Evolutionary conservation across 345 rosid genomes (phyloP).

Genomic region (Microcos paniculata): DNA sequence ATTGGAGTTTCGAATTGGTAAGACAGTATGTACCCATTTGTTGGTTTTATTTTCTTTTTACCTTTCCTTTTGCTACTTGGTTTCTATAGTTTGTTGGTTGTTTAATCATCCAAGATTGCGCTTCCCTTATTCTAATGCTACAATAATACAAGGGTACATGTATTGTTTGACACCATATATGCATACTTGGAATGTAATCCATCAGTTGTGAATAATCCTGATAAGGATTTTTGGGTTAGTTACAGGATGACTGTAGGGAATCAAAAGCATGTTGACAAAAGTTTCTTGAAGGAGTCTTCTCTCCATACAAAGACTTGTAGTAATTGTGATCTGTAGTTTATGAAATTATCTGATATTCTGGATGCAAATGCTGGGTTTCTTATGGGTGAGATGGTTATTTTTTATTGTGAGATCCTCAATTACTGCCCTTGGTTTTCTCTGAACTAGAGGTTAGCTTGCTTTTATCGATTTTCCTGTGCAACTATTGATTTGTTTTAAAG

Average conservation of each 20-base stretch:
- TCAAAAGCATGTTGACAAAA: neutral
- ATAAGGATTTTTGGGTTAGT: neutral
- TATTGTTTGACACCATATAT: neutral
- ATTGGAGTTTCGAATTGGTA: neutral
- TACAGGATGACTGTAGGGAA: neutral
- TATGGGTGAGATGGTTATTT: neutral
- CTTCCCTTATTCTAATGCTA: neutral
- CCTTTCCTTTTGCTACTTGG: neutral
- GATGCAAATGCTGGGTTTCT: neutral
- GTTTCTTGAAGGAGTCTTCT: neutral
- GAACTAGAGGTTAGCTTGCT: neutral
- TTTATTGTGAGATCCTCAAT: neutral
- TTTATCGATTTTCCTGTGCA: neutral
- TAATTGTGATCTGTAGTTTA: neutral
- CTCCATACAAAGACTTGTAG: neutral
- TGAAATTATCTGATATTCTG: neutral
- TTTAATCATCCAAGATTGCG: neutral
- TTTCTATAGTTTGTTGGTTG: neutral
- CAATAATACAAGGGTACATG: neutral
- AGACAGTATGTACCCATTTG: neutral
- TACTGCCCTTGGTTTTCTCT: neutral
- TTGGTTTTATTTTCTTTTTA: neutral
- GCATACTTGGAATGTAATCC: conserved; percentile 1
- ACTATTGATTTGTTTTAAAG: neutral
- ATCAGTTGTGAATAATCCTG: neutral